Percentiles rank a stretch among this genome's conserved stretches.
phyloP scores from a whole-genome alignment of 1,139 yeast genomes.

The Barnettozyma hawaiiensis region DNA sequence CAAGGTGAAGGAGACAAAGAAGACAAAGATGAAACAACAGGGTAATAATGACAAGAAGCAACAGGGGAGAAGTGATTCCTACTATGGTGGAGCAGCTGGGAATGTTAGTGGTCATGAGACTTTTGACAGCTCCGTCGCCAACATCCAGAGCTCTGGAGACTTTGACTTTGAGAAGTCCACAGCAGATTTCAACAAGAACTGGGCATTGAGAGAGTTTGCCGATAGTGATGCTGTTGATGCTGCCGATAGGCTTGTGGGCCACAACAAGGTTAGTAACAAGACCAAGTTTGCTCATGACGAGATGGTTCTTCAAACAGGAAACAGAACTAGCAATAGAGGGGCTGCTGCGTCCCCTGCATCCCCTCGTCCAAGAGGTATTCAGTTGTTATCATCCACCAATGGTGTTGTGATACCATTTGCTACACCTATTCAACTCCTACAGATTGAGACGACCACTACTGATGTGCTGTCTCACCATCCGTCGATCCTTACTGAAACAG shows the following conservation, averaged over 20 bases:
- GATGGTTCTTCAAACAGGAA: constrained; percentile 46
- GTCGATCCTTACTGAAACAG: constrained; percentile 55
- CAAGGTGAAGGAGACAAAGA: constrained; percentile 6
- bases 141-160: constrained; percentile 52
- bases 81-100: constrained; percentile 8
- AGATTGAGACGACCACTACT: constrained; percentile 58
- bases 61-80: background rate
- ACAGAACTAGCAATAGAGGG: constrained; percentile 4
- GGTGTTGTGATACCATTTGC: constrained; percentile 48
- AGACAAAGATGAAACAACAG: constrained; percentile 12
- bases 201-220: constrained; percentile 74
- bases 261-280: constrained; percentile 51
- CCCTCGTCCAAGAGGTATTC: constrained; percentile 6
- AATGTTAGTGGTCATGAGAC: constrained; percentile 23
- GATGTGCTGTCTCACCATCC: constrained; percentile 50
- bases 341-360: constrained; percentile 4
- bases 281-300: constrained; percentile 58
- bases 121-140: constrained; percentile 50
- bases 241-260: constrained; percentile 64
- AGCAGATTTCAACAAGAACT: constrained; percentile 74
- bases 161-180: constrained; percentile 85
- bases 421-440: constrained; percentile 78
- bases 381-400: constrained; percentile 15
- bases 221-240: constrained; percentile 58
- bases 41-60: constrained; percentile 7